phyloP scores from a whole-genome alignment of 805 yeast species.

The Ogataea trehalophila region DNA sequence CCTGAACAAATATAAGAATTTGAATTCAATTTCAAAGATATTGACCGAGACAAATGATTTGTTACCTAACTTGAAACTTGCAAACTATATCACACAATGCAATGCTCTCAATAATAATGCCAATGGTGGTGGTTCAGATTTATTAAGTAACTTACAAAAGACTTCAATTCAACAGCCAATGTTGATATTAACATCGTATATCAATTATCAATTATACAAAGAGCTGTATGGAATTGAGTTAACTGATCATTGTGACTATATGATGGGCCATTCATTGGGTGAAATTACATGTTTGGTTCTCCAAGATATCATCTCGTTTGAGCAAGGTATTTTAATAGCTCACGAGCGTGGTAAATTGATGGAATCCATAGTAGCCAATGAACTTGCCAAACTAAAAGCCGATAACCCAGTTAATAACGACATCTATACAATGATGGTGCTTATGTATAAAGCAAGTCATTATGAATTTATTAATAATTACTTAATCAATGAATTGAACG shows the following conservation, averaged over 20 bases:
- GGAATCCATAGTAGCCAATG: constrained; percentile 22
- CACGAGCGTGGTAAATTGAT: constrained; percentile 28
- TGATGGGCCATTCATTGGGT: constrained; percentile 34
- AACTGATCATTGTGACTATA: constrained; percentile 16
- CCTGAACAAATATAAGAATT: constrained; percentile 7
- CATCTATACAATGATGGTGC: constrained; percentile 33
- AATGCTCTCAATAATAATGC: background rate
- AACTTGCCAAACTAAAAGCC: too few species aligned
- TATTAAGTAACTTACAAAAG: constrained; percentile 10
- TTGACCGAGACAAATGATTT: constrained; percentile 17
- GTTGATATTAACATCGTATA: constrained; percentile 23
- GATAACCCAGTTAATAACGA: constrained; percentile 7
- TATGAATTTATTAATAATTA: constrained; percentile 13
- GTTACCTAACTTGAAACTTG: constrained; percentile 16
- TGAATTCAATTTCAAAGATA: constrained; percentile 8
- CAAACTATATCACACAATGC: constrained; percentile 11
- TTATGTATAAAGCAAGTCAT: constrained; percentile 25
- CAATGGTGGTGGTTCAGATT: background rate
- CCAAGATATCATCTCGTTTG: constrained; percentile 23
- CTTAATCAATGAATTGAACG: constrained; percentile 9
- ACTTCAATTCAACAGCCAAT: constrained; percentile 32
- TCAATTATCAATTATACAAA: constrained; percentile 17
- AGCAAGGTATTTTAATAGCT: constrained; percentile 23
- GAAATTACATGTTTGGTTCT: constrained; percentile 28
- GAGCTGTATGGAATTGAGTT: constrained; percentile 19